phyloP scores from a whole-genome alignment of 129 eudicot species.

The Flaveria ramosissima region DNA sequence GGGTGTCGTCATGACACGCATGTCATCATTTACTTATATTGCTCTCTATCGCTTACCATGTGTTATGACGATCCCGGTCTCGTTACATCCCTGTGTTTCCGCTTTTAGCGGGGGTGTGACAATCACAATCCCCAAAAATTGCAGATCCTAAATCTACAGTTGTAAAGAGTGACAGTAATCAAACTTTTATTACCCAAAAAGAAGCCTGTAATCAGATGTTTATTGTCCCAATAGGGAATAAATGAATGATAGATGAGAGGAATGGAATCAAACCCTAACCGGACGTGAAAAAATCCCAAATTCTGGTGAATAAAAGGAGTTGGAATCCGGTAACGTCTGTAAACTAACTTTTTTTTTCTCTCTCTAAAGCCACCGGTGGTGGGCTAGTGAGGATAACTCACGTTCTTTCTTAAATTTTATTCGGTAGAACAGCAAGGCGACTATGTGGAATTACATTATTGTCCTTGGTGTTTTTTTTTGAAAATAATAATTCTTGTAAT shows the following conservation, averaged over 20 bases:
- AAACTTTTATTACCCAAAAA: slow-evolving; percentile 13
- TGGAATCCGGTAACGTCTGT: slow-evolving; percentile 71
- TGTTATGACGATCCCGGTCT: too few relatives aligned
- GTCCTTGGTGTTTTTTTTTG: slow-evolving; percentile 31
- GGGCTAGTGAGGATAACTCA: slow-evolving; percentile 56
- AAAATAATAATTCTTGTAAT: too few relatives aligned
- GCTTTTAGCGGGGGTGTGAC: too few relatives aligned
- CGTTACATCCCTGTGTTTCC: too few relatives aligned
- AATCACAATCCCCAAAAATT: slow-evolving; percentile 4
- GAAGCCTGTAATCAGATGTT: not conserved
- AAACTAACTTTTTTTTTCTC: slow-evolving; percentile 52
- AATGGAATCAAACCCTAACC: slow-evolving; percentile 30
- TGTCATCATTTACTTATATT: too few relatives aligned
- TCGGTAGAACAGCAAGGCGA: slow-evolving; percentile 11
- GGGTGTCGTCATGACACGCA: too few relatives aligned
- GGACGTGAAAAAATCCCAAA: slow-evolving; percentile 70
- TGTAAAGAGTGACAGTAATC: slow-evolving; percentile 32
- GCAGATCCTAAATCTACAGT: slow-evolving; percentile 47
- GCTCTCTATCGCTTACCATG: too few relatives aligned
- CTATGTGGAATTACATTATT: slow-evolving; percentile 21
- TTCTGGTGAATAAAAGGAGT: slow-evolving; percentile 64
- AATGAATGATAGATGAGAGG: slow-evolving; percentile 6
- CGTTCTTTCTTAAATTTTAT: slow-evolving; percentile 43
- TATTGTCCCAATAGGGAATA: slow-evolving; percentile 19
- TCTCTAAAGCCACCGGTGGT: slow-evolving; percentile 42